These are phyloP conservation scores for Septoria petroselini DNA, from an alignment of 2,329 filamentous ascomycete genomes.

Conservation along the genomic window DNA sequence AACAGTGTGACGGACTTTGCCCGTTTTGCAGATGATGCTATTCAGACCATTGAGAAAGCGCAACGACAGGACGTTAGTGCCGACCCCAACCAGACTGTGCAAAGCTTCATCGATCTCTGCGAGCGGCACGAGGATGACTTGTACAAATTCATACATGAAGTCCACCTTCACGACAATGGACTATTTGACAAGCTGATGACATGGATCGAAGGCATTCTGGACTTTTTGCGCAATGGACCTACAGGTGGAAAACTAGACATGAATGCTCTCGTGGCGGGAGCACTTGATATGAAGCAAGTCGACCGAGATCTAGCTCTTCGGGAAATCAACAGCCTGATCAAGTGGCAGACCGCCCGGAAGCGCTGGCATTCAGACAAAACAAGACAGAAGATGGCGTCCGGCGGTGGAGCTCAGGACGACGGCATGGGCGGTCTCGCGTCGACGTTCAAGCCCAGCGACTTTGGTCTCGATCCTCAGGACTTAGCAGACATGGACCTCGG, in stretches of 20 bases:
- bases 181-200: constrained; percentile 95
- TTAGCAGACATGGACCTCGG: constrained; percentile 81
- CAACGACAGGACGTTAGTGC: constrained; percentile 79
- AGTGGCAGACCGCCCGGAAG: constrained; percentile 93
- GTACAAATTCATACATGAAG: constrained; percentile 98
- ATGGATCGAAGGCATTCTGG: constrained; percentile 93
- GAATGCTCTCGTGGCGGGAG: constrained; percentile 86
- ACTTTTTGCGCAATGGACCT: constrained; percentile 82
- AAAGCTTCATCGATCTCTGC: constrained; percentile 96
- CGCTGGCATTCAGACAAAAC: constrained; percentile 99
- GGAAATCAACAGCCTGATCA: constrained; percentile 82
- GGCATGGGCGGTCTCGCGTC: constrained; percentile 53
- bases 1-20: constrained; percentile 96
- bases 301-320: constrained; percentile 68
- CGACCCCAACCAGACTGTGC: constrained; percentile 96
- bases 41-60: constrained; percentile 68
- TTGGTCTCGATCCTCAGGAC: constrained; percentile 84
- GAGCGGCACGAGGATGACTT: constrained; percentile 93
- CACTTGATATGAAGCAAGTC: constrained; percentile 63
- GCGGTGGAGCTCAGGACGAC: constrained; percentile 52
- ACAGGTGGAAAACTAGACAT: constrained; percentile 84
- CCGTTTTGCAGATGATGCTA: constrained; percentile 87
- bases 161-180: constrained; percentile 93
- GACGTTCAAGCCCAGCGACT: constrained; percentile 75
- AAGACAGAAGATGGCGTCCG: constrained; percentile 95